Evolutionary conservation across 306 rosid species (phyloP), one percentile per base, ranked within the genome.

Genomic region (Oxytropis ochrocephala): DNA sequence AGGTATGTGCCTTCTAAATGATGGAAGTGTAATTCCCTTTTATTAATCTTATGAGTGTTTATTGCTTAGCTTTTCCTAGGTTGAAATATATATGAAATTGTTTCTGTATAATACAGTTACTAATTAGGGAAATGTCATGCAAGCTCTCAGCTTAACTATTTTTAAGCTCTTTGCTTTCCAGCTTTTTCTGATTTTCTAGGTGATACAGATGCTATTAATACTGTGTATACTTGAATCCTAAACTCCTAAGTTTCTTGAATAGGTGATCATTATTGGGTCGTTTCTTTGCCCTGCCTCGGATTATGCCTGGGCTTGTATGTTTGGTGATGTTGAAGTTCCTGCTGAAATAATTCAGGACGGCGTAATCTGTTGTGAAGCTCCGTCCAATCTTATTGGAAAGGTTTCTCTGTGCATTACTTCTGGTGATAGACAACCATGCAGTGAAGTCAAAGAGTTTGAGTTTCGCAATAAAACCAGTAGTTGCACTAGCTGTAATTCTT

Each of bases 251-350:
- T 71, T 81, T 49, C 76, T 17, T 55, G 73, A 54, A 72, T 85
- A 95, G 97, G 90, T 95, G 64, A 58, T 89, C 73, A 80, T 95
- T 81, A 19, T 89, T 80, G 99, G 97, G 63, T 83, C 91, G 17
- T 95, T 95, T 86, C 92, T 91, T 21, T 87, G 88, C 79, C 81
- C 54, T 74, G 78, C 89, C 77, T 73, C 74, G 6, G 87, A 88
- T 72, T 87, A 88, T 73, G 30, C 80, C 24, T 91, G 99, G 99
- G 76, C 85, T 46, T 95, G 97, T 79, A 87, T 95, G 97, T 95
- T 95, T 79, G 97, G 93, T 39, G 85, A 84, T 36, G 69, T 84
- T 71, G 92, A 95, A 83, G 95, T 89, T 79, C 92, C 92, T 57
- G 81, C 76, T 70, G 84, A 89, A 84, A 88, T 95, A 74, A 79